Evolutionary conservation across 2,329 filamentous ascomycete species (phyloP).

Genomic region (Monosporascus sp.): DNA sequence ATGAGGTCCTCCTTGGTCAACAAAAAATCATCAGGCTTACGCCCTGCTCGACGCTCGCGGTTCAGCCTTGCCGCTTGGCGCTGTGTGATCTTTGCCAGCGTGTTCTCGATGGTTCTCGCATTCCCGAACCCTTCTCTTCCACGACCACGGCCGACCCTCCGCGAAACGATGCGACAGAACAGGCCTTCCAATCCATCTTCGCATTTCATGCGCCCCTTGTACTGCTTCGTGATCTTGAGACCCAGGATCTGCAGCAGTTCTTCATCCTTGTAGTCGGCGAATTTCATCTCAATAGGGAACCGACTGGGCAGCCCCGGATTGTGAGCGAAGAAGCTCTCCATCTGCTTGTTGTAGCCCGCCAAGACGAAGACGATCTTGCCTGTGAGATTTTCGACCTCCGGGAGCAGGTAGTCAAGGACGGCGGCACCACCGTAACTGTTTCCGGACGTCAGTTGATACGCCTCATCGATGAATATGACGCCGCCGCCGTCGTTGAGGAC

Average conservation of each 20-base stretch:
- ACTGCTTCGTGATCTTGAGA: slow-evolving; percentile 49
- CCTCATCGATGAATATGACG: slow-evolving; percentile 72
- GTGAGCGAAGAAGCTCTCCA: slow-evolving; percentile 71
- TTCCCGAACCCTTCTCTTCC: slow-evolving; percentile 68
- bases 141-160: slow-evolving; percentile 56
- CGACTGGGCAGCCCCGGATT: slow-evolving; percentile 67
- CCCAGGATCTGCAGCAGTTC: slow-evolving; percentile 60
- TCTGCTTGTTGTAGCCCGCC: slow-evolving; percentile 67
- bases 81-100: slow-evolving; percentile 44
- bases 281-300: slow-evolving; percentile 60
- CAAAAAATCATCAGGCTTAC: slow-evolving; percentile 48
- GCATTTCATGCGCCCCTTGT: slow-evolving; percentile 47
- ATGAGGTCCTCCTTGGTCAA: slow-evolving; percentile 65
- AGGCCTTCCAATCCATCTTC: slow-evolving; percentile 55
- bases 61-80: slow-evolving; percentile 54
- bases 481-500: slow-evolving; percentile 58
- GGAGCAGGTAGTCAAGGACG: slow-evolving; percentile 65
- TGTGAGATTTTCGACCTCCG: slow-evolving; percentile 65
- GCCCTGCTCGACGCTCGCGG: slow-evolving; percentile 35
- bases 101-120: slow-evolving; percentile 63
- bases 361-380: slow-evolving; percentile 68
- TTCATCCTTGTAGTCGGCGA: slow-evolving; percentile 61
- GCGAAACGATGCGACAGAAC: slow-evolving; percentile 56
- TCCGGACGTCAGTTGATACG: slow-evolving; percentile 63
- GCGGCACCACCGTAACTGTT: slow-evolving; percentile 51